Conservation (phyloP, 768 basidiomycete genomes). For the Coprinellus micaceus region DNA sequence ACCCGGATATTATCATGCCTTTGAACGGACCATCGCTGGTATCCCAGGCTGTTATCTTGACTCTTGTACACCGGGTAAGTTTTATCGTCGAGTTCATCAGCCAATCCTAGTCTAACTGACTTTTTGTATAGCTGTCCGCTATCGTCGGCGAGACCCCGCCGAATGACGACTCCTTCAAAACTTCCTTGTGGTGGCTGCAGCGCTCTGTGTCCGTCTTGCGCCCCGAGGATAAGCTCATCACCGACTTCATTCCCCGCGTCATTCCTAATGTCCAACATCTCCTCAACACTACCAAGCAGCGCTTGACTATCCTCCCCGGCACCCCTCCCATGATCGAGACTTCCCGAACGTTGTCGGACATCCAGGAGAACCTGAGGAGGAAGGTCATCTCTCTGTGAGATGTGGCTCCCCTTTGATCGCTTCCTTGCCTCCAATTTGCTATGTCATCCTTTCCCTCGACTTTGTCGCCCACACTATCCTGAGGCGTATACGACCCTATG, state of each 20-base stretch:
- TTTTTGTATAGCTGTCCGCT: slow-evolving; percentile 56
- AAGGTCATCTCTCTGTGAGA: slow-evolving; percentile 30
- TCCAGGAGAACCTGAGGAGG: slow-evolving; percentile 66
- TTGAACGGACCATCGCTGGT: slow-evolving; percentile 63
- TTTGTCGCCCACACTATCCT: too few relatives aligned
- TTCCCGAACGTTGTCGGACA: slow-evolving; percentile 65
- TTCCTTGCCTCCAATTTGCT: background rate
- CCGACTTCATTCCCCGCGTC: slow-evolving; percentile 78
- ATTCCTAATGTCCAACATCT: slow-evolving; percentile 75
- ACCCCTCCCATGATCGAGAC: slow-evolving; percentile 62
- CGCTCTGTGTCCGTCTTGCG: slow-evolving; percentile 67
- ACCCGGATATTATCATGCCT: slow-evolving; percentile 79
- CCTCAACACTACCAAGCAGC: slow-evolving; percentile 76
- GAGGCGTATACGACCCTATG: too few relatives aligned
- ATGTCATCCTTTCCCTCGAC: background rate
- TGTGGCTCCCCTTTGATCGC: too few relatives aligned
- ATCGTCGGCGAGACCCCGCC: slow-evolving; percentile 74
- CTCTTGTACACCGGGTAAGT: slow-evolving; percentile 77
- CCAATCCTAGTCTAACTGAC: slow-evolving; percentile 2
- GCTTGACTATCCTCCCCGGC: slow-evolving; percentile 73
- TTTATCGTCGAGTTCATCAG: background rate
- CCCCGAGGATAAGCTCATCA: slow-evolving; percentile 79
- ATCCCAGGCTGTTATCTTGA: slow-evolving; percentile 81
- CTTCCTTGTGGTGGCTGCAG: slow-evolving; percentile 84
- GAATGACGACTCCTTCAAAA: slow-evolving; percentile 77